Percentiles rank a stretch among this genome's conserved stretches.
These are phyloP conservation scores for Irpex sp. DNA, from an alignment of 1,284 basidiomycete species.

Conservation along the genomic window DNA sequence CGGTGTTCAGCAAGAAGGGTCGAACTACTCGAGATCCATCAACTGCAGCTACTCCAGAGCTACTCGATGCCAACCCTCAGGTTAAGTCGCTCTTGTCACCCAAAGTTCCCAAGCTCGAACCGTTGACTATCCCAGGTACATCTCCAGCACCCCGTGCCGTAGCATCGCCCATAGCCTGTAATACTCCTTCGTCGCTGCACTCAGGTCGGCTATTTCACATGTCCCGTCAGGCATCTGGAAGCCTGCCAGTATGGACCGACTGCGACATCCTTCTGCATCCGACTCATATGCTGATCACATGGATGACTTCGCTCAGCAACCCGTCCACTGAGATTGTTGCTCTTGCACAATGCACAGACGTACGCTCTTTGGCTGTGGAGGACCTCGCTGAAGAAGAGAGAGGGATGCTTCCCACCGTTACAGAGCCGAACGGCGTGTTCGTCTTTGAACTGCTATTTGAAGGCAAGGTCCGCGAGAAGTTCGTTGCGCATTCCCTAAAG, in stretches of 20 bases:
- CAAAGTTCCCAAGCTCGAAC: not conserved
- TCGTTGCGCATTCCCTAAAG: slow-evolving; percentile 55
- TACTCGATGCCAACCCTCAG: not conserved
- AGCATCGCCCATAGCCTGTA: slow-evolving; percentile 21
- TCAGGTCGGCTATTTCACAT: slow-evolving; percentile 50
- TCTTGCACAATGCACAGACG: slow-evolving; percentile 53
- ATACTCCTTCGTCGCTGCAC: slow-evolving; percentile 27
- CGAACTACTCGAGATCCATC: not conserved
- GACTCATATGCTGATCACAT: slow-evolving; percentile 45
- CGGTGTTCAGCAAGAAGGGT: slow-evolving; percentile 58
- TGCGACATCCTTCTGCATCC: slow-evolving; percentile 48
- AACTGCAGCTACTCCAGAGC: not conserved
- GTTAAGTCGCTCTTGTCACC: not conserved
- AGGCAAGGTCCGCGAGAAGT: slow-evolving; percentile 47
- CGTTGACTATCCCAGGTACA: not conserved
- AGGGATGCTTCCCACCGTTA: slow-evolving; percentile 33
- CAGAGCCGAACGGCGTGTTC: slow-evolving; percentile 38
- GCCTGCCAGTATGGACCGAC: slow-evolving; percentile 47
- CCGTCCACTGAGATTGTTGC: slow-evolving; percentile 44
- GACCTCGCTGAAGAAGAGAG: slow-evolving; percentile 42
- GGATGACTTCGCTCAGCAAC: slow-evolving; percentile 39
- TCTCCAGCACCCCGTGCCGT: not conserved
- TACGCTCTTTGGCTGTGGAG: slow-evolving; percentile 47
- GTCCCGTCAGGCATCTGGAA: slow-evolving; percentile 26
- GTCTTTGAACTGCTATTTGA: slow-evolving; percentile 65